Conservation (phyloP, 2,329 filamentous ascomycete genomes). For the Samsoniella hepiali region DNA sequence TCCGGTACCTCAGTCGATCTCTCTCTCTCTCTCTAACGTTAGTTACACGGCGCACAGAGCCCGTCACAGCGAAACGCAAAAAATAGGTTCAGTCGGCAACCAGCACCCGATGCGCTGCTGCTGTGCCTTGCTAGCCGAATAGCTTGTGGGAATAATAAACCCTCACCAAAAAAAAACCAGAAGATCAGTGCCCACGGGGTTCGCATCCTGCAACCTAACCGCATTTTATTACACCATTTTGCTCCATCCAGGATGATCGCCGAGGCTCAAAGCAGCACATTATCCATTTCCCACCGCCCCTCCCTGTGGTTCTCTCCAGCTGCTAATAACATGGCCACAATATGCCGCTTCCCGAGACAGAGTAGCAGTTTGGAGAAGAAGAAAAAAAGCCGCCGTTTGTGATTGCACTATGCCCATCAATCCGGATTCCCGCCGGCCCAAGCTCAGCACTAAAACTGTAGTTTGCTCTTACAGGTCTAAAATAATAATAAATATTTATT, state of each 20-base stretch:
- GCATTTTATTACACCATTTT: not conserved
- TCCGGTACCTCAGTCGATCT: no score
- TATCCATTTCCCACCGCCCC: not conserved
- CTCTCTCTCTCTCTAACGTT: no score
- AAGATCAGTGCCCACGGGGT: no score
- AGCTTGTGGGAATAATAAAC: not conserved
- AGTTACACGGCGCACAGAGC: not conserved
- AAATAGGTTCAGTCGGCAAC: constrained; percentile 7
- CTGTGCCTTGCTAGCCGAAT: constrained; percentile 1
- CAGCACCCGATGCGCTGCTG: not conserved
- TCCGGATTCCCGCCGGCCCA: not conserved
- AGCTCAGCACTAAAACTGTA: not conserved
- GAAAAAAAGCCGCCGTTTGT: constrained; percentile 1
- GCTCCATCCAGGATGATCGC: not conserved
- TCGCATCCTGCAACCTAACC: no score
- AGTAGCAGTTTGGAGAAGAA: not conserved
- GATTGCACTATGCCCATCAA: not conserved
- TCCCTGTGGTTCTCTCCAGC: not conserved
- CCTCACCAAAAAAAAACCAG: not conserved
- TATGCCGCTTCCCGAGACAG: not conserved
- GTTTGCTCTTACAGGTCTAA: no score
- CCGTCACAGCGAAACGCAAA: not conserved
- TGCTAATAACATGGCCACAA: not conserved
- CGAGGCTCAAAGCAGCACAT: not conserved
- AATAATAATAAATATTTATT: not conserved